These are phyloP conservation scores for Epichloe aotearoae DNA, from an alignment of 2,329 filamentous ascomycete genomes.

Conservation along the genomic window DNA sequence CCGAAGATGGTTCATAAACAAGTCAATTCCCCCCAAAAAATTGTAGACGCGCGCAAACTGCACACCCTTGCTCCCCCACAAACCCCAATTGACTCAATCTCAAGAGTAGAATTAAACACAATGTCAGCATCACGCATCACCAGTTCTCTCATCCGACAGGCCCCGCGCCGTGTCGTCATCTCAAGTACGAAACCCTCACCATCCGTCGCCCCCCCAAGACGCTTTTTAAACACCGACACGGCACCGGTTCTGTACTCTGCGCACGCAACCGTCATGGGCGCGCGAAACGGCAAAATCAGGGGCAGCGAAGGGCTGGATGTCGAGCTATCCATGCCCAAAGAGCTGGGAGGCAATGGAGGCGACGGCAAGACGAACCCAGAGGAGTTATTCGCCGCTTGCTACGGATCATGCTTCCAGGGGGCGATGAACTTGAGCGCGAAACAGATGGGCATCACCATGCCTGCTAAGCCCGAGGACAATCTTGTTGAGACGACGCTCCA, in stretches of 20 bases:
- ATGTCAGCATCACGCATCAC: constrained; percentile 3
- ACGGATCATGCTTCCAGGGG: constrained; percentile 32
- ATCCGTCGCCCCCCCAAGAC: constrained; percentile 1
- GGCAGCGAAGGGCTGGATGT: constrained; percentile 15
- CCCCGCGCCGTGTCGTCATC: background rate
- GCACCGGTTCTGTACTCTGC: constrained; percentile 25
- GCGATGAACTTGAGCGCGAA: constrained; percentile 31
- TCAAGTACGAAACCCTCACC: background rate
- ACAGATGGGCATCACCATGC: constrained; percentile 27
- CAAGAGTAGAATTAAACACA: background rate
- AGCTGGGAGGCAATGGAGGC: constrained; percentile 25
- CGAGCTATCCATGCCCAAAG: constrained; percentile 29
- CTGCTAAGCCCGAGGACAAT: constrained; percentile 20
- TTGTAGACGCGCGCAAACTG: too few species aligned
- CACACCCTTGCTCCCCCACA: too few species aligned
- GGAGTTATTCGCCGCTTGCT: constrained; percentile 33
- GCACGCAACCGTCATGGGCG: constrained; percentile 24
- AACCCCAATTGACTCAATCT: too few species aligned
- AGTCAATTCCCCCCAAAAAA: constrained; percentile 9
- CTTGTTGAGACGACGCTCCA: constrained; percentile 29
- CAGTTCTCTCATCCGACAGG: constrained; percentile 1
- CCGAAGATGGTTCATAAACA: background rate
- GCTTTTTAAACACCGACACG: constrained; percentile 24
- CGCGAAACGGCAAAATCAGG: constrained; percentile 17
- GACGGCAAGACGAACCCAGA: constrained; percentile 31